These are phyloP conservation scores for Pisolithus sp. DNA, from an alignment of 768 basidiomycete species.

Conservation along the genomic window DNA sequence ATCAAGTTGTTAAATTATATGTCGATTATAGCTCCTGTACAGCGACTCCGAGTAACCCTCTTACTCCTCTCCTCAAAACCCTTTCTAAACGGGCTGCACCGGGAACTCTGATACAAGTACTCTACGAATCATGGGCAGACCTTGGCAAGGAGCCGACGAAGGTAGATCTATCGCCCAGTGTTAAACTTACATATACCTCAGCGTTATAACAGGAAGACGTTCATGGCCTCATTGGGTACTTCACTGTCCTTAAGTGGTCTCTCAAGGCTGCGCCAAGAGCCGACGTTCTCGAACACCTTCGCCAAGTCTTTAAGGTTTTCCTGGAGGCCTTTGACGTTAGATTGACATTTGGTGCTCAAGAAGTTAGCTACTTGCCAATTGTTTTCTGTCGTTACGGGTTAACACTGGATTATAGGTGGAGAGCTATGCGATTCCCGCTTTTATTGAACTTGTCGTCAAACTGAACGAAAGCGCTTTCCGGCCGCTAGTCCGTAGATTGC, in stretches of 20 bases:
- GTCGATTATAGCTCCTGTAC: conserved; percentile 34
- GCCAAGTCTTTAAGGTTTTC: conserved; percentile 70
- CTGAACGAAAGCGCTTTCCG: conserved; percentile 88
- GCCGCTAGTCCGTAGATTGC: conserved; percentile 84
- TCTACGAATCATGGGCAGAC: conserved; percentile 53
- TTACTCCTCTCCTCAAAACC: conserved; percentile 46
- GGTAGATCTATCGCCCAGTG: conserved; percentile 22
- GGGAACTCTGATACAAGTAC: conserved; percentile 58
- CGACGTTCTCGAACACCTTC: conserved; percentile 59
- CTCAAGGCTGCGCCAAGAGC: conserved; percentile 59
- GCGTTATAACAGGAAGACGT: conserved; percentile 16
- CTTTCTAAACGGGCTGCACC: conserved; percentile 67
- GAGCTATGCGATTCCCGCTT: conserved; percentile 54
- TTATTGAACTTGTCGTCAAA: conserved; percentile 86
- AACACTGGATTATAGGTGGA: conserved; percentile 38
- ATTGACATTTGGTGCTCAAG: conserved; percentile 18
- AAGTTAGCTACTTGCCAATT: conserved; percentile 19
- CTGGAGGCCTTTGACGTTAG: conserved; percentile 66
- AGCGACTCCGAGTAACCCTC: conserved; percentile 19
- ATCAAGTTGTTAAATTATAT: conserved; percentile 49
- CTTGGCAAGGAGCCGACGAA: conserved; percentile 29
- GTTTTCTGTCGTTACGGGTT: not conserved
- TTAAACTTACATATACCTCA: not conserved
- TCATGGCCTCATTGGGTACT: conserved; percentile 39
- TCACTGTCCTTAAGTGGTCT: conserved; percentile 59